Base-by-base conservation (phyloP, 2,329 filamentous ascomycete genomes). In the Microsporum ferrugineum region DNA sequence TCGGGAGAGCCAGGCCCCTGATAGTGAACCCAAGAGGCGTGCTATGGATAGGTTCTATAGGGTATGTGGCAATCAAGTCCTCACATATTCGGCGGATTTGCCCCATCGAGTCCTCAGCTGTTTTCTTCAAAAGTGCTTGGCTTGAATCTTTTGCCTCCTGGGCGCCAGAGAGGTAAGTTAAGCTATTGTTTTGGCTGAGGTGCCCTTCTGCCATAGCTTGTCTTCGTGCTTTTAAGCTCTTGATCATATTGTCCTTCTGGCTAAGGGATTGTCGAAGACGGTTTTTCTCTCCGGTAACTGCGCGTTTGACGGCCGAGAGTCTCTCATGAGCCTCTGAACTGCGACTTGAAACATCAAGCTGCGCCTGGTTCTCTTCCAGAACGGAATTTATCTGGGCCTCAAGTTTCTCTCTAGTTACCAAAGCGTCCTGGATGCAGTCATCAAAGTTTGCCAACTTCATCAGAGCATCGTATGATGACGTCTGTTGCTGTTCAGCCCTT, bases 381-480 rank as follows among this genome's bases (percentile, higher is more conserved):
- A 78, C 73, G 2, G 68, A 65, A 57, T 88, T 88, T 65, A 96
- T 95, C 65, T 96, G 89, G n/a, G 80, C 76, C 56, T 89, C 84
- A 6, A 97, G 79, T 59, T 81, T 80, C 63, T 88, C 84, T 12
- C 88, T 84, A 0, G 89, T 95, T 1, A 85, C 83, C 7, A 96
- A 76, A 1, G 91, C 91, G 72, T 97, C 92, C 70, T 95, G 90
- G 29, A 96, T 89, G 60, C 91, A 95, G 70, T 88, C 89, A 64
- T 96, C 90, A 14, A 97, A 80, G 62, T 91, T 96, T 4, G 89
- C 87, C 8, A 97, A 79, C 63, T 88, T 87, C 86, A 96, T 92
- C 23, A 97, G 78, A 1, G 88, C 84, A 69, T 90, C 91, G 72
- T 95, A 96, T 0, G 91, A 91, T 0, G 90, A 91, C 0, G 88